Base-by-base conservation (phyloP, 2,329 filamentous ascomycete species). In the Microsporum ferrugineum region DNA sequence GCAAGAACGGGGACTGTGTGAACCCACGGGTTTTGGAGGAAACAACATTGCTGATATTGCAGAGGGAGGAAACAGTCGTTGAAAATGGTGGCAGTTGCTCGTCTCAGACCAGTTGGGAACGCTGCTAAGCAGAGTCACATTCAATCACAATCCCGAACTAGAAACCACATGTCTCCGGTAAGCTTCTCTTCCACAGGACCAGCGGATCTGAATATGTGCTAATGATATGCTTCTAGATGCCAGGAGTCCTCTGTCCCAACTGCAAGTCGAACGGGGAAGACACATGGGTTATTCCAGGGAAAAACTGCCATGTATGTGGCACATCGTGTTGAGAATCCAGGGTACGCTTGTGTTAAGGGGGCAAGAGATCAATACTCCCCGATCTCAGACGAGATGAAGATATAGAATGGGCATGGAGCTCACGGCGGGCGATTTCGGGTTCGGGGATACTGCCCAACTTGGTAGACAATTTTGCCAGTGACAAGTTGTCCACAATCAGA, bases 201-300 rank as follows among this genome's bases (percentile, higher is more conserved):
- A 57, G n/a, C n/a, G 34, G 59, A 17, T 49, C 14, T 31, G 55
- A 43, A 51, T 49, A 39, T 17, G 8, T 53, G 6, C 49, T 47
- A 23, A 47, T 4, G 43, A 23, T 5, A 29, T 23, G n/a, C 12
- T 47, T 34, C 51, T 63, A 77, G 75, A 77, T 78, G 76, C 74
- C 75, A n/a, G 76, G 76, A 63, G 71, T 76, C 23, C 70, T 71
- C 34, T 78, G 76, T 62, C 75, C 75, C 34, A 73, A 64, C 17
- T 78, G 76, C 61, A 61, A 66, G 57, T 63, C 62, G 2, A 60
- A 70, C 5, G 74, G 74, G 29, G 66, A 72, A 59, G 75, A 76
- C 65, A 68, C 71, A 29, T 78, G 76, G 76, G 76, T 78, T 2
- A 77, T 77, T 60, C 75, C 76, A 4, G 76, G 76, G n/a, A 77